Evolutionary conservation across 2,329 filamentous ascomycete genomes (phyloP), one percentile per base, ranked within the genome.

Genomic region (Pseudogymnoascus sp.): DNA sequence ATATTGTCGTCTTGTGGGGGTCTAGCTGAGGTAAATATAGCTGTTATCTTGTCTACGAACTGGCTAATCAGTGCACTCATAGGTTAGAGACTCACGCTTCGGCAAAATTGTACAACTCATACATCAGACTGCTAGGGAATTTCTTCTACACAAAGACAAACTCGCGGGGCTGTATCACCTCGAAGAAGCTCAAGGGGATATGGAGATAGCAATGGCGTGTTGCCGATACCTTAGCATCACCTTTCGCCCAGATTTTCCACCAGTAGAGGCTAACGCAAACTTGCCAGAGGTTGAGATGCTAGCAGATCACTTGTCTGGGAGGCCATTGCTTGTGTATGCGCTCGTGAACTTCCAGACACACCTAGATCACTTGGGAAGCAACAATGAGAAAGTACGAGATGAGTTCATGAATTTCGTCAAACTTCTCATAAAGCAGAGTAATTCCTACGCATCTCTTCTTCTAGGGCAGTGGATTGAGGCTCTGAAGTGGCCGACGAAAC

Each of bases 61-160:
- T 28, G 44, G 44, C 44, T 53, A 31, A 53, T 6, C 7, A 17
- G 15, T 8, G 15, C 13, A 17, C 15, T 6, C n/a, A 17, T 33
- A 44, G 28, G 8, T 40, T 26, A 26, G 17, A 53, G 15, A 7
- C n/a, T 28, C n/a, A 33, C n/a, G 1, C 38, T 19, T 1, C 4
- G 7, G 15, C 15, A 6, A 3, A 35, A 63, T 31, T 4, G 38
- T 64, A 15, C 63, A 64, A 38, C 36, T 62, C 23, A 40, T 64
- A 31, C 63, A 64, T 53, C 60, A 64, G 15, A 64, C 63, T 15
- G 40, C 60, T 1, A 28, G 63, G 42, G 63, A 64, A 23, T 64
- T 64, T 19, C 28, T 64, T 28, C 23, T 64, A 1, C 19, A 61
- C 23, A 6, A 42, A 28, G 47, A 31, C n/a, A 53, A 31, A 31